Evolutionary conservation across 1,139 yeast genomes (phyloP).

Genomic region (Blastobotrys aristatus): DNA sequence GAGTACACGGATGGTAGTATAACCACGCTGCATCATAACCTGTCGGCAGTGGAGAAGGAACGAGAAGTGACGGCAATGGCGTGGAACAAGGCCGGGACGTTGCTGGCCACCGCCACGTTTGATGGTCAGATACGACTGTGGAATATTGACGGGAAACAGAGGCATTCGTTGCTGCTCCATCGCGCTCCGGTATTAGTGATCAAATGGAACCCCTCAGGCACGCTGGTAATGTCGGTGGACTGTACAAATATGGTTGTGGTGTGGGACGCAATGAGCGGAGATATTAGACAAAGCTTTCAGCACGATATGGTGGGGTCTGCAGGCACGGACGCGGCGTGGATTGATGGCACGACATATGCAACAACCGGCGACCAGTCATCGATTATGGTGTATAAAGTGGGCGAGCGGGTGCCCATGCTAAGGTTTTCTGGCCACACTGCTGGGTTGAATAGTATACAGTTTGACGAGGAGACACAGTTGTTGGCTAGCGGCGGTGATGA

Average conservation of each 20-base stretch:
- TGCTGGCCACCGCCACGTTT: conserved; percentile 32
- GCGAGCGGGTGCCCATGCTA: conserved; percentile 51
- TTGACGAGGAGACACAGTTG: conserved; percentile 47
- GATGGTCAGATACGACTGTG: conserved; percentile 34
- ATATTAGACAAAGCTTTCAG: conserved; percentile 33
- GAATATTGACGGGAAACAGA: conserved; percentile 38
- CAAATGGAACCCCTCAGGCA: conserved; percentile 47
- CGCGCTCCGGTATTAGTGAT: conserved; percentile 47
- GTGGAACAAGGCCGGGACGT: conserved; percentile 31
- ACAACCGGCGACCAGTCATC: conserved; percentile 55
- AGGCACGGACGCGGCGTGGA: conserved; percentile 66
- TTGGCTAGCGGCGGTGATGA: conserved; percentile 79
- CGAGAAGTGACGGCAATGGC: conserved; percentile 28
- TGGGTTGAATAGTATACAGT: conserved; percentile 52
- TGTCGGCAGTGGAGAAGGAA: conserved; percentile 20
- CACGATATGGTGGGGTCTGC: conserved; percentile 6
- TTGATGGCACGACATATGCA: conserved; percentile 65
- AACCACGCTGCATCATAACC: conserved; percentile 14
- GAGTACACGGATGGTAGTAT: not conserved
- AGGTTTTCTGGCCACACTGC: conserved; percentile 64
- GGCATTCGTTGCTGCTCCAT: conserved; percentile 55
- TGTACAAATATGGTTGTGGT: conserved; percentile 41
- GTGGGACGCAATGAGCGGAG: conserved; percentile 52
- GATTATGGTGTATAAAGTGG: conserved; percentile 56
- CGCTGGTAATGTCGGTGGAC: conserved; percentile 41